A percentile compares a stretch with the other conserved stretches of the same genome.
Evolutionary conservation across 2,329 filamentous ascomycete species (phyloP).

Genomic region (Cordyceps fumosorosea): DNA sequence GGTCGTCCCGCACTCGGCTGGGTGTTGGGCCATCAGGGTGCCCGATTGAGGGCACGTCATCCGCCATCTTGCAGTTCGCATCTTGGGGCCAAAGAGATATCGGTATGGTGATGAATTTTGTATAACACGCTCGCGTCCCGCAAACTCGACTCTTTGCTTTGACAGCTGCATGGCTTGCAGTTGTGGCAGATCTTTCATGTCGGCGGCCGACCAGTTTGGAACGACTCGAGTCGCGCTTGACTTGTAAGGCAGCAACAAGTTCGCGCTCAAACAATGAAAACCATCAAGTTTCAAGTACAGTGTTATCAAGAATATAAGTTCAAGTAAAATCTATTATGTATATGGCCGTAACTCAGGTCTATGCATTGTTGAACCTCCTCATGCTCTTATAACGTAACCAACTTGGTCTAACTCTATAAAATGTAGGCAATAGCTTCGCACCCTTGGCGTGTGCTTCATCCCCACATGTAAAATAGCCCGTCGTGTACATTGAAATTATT

Average conservation of each 20-base stretch:
- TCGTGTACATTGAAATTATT: neutral
- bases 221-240: too few relatives aligned
- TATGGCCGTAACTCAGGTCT: neutral
- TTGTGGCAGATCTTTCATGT: neutral
- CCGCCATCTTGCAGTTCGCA: neutral
- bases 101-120: neutral
- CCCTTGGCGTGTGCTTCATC: neutral
- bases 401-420: conserved; percentile 1
- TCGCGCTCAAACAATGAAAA: too few relatives aligned
- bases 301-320: neutral
- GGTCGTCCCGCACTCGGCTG: conserved; percentile 1
- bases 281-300: too few relatives aligned
- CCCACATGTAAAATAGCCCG: neutral
- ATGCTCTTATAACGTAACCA: neutral
- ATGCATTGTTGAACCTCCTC: neutral
- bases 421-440: neutral
- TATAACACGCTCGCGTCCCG: neutral
- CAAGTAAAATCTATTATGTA: neutral
- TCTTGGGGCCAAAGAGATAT: neutral
- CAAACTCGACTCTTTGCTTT: neutral
- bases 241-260: too few relatives aligned
- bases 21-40: conserved; percentile 3
- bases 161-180: neutral
- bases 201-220: neutral
- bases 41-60: neutral